Base-by-base conservation (phyloP, 2,329 filamentous ascomycete genomes). In the Eurotiales sp. region DNA sequence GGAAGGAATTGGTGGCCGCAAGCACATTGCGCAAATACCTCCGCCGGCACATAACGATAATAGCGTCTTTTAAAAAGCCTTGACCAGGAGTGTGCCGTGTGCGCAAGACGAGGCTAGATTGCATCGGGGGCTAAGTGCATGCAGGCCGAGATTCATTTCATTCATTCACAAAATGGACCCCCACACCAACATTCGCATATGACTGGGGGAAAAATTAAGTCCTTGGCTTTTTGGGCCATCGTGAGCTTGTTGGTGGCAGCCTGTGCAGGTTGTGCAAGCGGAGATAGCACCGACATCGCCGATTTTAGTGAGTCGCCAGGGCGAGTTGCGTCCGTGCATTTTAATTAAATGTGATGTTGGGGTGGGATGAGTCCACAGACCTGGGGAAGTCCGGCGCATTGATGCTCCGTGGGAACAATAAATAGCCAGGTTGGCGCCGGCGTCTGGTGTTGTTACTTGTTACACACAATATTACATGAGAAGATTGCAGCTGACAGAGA, bases 201-300 rank as follows among this genome's bases (percentile, higher is more conserved):
- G 51, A 53, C 51, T 49, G 51, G 51, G 45, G 32, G 45, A 41
- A 10, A 48, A 53, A 40, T 25, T 22, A 27, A 52, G 37, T 23
- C 23, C 22, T 23, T 25, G 45, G 25, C 3, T 11, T 39, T 29
- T 15, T 36, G 25, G 45, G 50, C 40, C 37, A 41, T 48, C 21
- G 36, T 40, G 14, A 23, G 36, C 39, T 48, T 21, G 34, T 25
- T 48, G 32, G 46, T 48, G 19, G 21, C 36, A 41, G 46, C 12
- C 14, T 32, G 37, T 14, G 15, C 25, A 41, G 46, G 17, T 19
- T 32, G 37, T 14, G 15, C 25, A 27, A 14, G 30, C 45, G 45
- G 22, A 46, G 23, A 47, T 29, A 25, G 42, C 43, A 45, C 50
- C 50, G 37, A 27, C 25, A 19, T 34, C 3, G 39, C 39, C 19